These are phyloP conservation scores for Fusarium sp. DNA, from an alignment of 2,329 filamentous ascomycete species.

Conservation along the genomic window DNA sequence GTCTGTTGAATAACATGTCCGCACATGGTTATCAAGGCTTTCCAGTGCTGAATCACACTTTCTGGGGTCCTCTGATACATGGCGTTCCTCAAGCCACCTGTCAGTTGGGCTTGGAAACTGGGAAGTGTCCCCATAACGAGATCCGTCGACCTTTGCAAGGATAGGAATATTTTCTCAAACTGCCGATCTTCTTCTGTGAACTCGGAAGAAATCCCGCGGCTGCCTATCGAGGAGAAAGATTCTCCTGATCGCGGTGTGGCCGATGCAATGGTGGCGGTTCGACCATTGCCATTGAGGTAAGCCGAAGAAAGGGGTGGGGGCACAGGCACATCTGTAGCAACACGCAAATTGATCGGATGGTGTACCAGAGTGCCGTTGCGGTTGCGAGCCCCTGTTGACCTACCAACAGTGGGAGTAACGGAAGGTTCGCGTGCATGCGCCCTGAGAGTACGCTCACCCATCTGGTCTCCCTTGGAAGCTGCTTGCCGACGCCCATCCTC, in stretches of 20 bases:
- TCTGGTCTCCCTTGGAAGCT: constrained; percentile 24
- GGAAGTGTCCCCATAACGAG: constrained; percentile 79
- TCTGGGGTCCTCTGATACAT: constrained; percentile 69
- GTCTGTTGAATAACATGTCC: constrained; percentile 77
- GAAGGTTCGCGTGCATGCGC: constrained; percentile 64
- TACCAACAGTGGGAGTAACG: constrained; percentile 63
- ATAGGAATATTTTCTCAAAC: constrained; percentile 85
- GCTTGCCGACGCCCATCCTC: constrained; percentile 39
- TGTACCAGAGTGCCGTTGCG: constrained; percentile 55
- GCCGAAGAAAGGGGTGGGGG: constrained; percentile 50
- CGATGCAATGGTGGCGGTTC: constrained; percentile 64
- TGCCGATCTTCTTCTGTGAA: constrained; percentile 80
- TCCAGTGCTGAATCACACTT: constrained; percentile 73
- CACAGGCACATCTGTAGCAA: constrained; percentile 64
- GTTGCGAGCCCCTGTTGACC: constrained; percentile 50
- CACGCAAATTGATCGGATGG: constrained; percentile 64
- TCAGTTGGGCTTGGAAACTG: constrained; percentile 73
- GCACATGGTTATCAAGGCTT: constrained; percentile 76
- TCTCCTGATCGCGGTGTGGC: constrained; percentile 86
- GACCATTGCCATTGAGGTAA: constrained; percentile 60
- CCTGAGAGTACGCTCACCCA: constrained; percentile 60
- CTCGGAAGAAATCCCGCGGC: constrained; percentile 63
- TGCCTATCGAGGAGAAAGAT: constrained; percentile 72
- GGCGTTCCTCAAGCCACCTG: constrained; percentile 70
- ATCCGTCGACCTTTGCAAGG: constrained; percentile 78